A percentile compares a stretch with the other conserved stretches of the same genome.
phyloP scores from a whole-genome alignment of 108 stramenopile genomes.

The Skeletonema grethae region DNA sequence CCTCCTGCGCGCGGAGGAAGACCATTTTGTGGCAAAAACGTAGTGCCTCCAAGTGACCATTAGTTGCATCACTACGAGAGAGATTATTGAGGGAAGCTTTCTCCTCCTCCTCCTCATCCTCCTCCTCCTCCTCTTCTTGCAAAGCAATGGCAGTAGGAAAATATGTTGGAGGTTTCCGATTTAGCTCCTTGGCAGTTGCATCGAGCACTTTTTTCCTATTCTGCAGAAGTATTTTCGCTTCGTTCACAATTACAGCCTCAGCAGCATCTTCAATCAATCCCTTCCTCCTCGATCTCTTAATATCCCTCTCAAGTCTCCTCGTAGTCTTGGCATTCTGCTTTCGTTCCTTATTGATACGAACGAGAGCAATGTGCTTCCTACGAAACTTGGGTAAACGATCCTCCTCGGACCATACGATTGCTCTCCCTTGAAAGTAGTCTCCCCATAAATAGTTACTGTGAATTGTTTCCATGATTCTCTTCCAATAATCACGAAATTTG shows the following conservation, averaged over 20 bases:
- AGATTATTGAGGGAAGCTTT: background rate
- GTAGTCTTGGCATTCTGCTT: slow-evolving; percentile 23
- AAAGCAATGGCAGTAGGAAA: background rate
- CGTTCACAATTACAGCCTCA: slow-evolving; percentile 7
- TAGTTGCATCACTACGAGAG: slow-evolving; percentile 19
- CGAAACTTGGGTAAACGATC: slow-evolving; percentile 31
- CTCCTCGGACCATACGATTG: slow-evolving; percentile 24
- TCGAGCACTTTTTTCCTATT: slow-evolving; percentile 20
- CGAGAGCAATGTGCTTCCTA: slow-evolving; percentile 16
- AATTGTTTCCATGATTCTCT: background rate
- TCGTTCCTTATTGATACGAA: slow-evolving; percentile 22
- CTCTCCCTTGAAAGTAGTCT: slow-evolving; percentile 17
- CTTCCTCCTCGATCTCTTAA: slow-evolving; percentile 12
- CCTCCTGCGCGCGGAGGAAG: slow-evolving; percentile 2
- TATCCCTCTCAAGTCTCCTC: slow-evolving; percentile 17
- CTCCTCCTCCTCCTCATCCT: slow-evolving; percentile 4
- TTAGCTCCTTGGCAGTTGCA: slow-evolving; percentile 13
- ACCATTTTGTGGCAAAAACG: slow-evolving; percentile 42
- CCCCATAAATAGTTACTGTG: slow-evolving; percentile 26
- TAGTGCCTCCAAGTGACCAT: slow-evolving; percentile 29
- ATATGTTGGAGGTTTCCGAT: slow-evolving; percentile 34
- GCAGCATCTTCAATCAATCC: slow-evolving; percentile 15
- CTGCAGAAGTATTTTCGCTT: slow-evolving; percentile 10
- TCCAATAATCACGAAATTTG: background rate
- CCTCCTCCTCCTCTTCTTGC: slow-evolving; percentile 4